These are phyloP conservation scores for Hyphopichia wangnamkhiaoensis DNA, from an alignment of 1,139 yeast genomes.

Conservation along the genomic window DNA sequence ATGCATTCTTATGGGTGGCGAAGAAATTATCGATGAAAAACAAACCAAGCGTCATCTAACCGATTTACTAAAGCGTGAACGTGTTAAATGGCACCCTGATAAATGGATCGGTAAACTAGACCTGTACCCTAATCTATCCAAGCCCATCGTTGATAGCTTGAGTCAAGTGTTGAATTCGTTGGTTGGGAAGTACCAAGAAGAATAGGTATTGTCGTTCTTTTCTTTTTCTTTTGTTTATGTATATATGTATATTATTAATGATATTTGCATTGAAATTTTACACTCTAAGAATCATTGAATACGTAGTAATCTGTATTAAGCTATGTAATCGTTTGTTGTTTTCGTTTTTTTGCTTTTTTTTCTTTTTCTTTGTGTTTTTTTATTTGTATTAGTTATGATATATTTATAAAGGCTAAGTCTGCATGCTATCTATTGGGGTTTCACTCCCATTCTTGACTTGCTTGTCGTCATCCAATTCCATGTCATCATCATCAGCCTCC, in stretches of 20 bases:
- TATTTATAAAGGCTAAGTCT: too few relatives aligned
- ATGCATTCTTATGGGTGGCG: constrained; percentile 10
- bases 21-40: constrained; percentile 1
- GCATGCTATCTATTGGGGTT: constrained; percentile 17
- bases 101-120: constrained; percentile 36
- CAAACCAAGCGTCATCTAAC: constrained; percentile 5
- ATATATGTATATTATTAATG: too few relatives aligned
- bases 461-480: constrained; percentile 9
- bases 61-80: constrained; percentile 45
- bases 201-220: neutral
- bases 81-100: constrained; percentile 75
- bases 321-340: too few relatives aligned
- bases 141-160: constrained; percentile 30
- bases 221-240: neutral
- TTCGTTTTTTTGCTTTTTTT: too few relatives aligned
- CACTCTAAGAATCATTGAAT: too few relatives aligned
- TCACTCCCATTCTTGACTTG: constrained; percentile 6
- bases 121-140: constrained; percentile 7
- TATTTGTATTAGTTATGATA: too few relatives aligned
- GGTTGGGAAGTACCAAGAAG: neutral
- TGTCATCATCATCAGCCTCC: constrained; percentile 11
- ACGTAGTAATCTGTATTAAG: too few relatives aligned
- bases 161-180: constrained; percentile 30
- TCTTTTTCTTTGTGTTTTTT: neutral
- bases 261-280: too few relatives aligned